Evolutionary conservation across 1,284 basidiomycete genomes (phyloP).

Genomic region (Malassezia restricta): DNA sequence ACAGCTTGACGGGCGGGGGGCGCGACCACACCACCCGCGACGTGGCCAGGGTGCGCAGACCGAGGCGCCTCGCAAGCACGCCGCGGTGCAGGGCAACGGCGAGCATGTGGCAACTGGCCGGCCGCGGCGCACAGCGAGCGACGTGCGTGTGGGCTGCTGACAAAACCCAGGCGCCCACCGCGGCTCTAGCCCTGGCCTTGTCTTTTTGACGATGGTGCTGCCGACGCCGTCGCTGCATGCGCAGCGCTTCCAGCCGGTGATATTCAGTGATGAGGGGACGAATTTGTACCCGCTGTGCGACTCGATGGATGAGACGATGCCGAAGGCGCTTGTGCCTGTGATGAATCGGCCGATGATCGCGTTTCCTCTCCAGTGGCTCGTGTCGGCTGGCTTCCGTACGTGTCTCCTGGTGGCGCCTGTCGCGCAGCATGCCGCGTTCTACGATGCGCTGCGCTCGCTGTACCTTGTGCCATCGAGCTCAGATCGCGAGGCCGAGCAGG

Average conservation of each 20-base stretch:
- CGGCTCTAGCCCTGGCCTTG: background rate
- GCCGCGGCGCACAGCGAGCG: too few relatives aligned
- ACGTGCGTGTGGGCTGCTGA: too few relatives aligned
- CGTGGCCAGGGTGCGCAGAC: background rate
- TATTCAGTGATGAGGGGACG: slow-evolving; percentile 38
- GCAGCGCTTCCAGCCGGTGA: slow-evolving; percentile 33
- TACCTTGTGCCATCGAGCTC: slow-evolving; percentile 26
- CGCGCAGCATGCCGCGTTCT: slow-evolving; percentile 29
- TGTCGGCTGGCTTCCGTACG: slow-evolving; percentile 31
- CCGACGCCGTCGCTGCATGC: slow-evolving; percentile 15
- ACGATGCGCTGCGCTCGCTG: slow-evolving; percentile 31
- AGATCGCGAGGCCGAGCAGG: slow-evolving; percentile 13
- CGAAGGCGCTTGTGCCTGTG: slow-evolving; percentile 43
- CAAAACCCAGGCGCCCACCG: background rate
- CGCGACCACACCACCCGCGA: background rate
- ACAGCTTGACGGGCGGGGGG: background rate
- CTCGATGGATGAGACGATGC: slow-evolving; percentile 17
- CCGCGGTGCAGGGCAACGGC: too few relatives aligned
- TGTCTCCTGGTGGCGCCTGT: slow-evolving; percentile 38
- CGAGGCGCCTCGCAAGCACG: background rate
- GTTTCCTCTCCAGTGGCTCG: slow-evolving; percentile 37
- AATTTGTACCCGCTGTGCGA: slow-evolving; percentile 41
- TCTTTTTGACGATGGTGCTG: background rate
- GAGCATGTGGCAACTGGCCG: too few relatives aligned
- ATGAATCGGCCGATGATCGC: slow-evolving; percentile 42